Evolutionary conservation across 192 early-diverging fungal species (phyloP).

Genomic region (Obelidium mucronatum): DNA sequence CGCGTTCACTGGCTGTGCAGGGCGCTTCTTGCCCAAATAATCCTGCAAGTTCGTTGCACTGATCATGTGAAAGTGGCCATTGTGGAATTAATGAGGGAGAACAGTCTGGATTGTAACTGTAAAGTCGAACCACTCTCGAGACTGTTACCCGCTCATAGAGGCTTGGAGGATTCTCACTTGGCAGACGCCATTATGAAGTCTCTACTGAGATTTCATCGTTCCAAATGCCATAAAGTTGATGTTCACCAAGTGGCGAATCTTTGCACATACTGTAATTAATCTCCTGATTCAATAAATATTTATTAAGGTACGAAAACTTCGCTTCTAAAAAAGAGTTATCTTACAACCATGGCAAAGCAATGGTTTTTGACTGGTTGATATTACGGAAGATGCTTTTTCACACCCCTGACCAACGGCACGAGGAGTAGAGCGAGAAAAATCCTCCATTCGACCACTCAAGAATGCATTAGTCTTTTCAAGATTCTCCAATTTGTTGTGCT

Average conservation of each 20-base stretch:
- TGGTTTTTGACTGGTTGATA: neutral
- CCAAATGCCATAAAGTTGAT: neutral
- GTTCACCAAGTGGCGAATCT: neutral
- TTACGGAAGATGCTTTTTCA: neutral
- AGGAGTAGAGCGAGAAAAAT: neutral
- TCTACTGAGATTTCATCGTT: neutral
- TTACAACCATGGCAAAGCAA: neutral
- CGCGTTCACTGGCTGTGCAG: neutral
- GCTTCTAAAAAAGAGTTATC: neutral
- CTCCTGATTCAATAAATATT: neutral
- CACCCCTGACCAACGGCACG: no score
- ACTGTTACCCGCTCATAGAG: neutral
- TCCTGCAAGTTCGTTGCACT: neutral
- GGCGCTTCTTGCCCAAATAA: neutral
- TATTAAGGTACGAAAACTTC: neutral
- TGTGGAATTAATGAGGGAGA: neutral
- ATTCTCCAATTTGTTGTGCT: neutral
- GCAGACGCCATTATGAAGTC: neutral
- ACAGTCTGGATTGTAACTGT: neutral
- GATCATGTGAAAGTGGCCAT: neutral
- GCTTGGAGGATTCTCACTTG: neutral
- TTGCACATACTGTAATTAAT: neutral
- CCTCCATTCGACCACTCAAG: neutral
- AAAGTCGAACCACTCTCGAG: neutral
- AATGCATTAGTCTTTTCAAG: neutral